Percentiles rank a stretch among this genome's conserved stretches.
Evolutionary conservation across 1,284 basidiomycete species (phyloP).

Genomic region (Ceratobasidium sp.): DNA sequence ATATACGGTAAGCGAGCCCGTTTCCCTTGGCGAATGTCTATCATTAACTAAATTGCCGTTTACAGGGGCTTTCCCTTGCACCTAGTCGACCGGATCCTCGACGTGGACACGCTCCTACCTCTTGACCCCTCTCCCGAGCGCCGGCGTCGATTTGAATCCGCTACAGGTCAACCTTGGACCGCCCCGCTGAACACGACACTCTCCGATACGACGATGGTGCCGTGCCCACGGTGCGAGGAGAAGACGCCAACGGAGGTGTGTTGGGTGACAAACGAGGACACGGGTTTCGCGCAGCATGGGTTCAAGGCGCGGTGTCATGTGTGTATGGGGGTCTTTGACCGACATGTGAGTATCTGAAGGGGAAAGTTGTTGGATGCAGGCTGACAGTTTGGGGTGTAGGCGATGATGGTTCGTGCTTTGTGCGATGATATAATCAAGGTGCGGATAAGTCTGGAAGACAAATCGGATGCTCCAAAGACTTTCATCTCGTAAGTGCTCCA

Average conservation of each 20-base stretch:
- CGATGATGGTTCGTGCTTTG: conserved; percentile 32
- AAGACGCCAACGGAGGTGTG: conserved; percentile 27
- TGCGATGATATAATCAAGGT: conserved; percentile 41
- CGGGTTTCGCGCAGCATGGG: conserved; percentile 43
- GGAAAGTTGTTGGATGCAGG: not conserved
- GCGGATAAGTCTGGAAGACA: conserved; percentile 5
- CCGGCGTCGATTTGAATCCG: conserved; percentile 40
- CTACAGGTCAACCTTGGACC: conserved; percentile 42
- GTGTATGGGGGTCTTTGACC: conserved; percentile 35
- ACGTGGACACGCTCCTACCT: conserved; percentile 45
- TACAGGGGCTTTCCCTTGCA: conserved; percentile 48
- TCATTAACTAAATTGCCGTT: not conserved
- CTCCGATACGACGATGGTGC: conserved; percentile 26
- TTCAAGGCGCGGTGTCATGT: conserved; percentile 42
- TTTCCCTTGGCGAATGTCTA: not conserved
- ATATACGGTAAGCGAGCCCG: conserved; percentile 34
- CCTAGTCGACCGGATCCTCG: conserved; percentile 44
- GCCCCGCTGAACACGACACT: conserved; percentile 19
- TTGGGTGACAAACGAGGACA: conserved; percentile 44
- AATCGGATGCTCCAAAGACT: conserved; percentile 1
- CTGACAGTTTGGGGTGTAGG: not conserved
- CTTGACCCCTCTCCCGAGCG: conserved; percentile 45
- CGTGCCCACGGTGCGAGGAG: conserved; percentile 44
- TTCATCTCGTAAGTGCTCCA: conserved; percentile 22
- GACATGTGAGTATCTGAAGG: conserved; percentile 14